Conservation (phyloP, 108 stramenopile genomes). For the Hondaea fermentalgiana region DNA sequence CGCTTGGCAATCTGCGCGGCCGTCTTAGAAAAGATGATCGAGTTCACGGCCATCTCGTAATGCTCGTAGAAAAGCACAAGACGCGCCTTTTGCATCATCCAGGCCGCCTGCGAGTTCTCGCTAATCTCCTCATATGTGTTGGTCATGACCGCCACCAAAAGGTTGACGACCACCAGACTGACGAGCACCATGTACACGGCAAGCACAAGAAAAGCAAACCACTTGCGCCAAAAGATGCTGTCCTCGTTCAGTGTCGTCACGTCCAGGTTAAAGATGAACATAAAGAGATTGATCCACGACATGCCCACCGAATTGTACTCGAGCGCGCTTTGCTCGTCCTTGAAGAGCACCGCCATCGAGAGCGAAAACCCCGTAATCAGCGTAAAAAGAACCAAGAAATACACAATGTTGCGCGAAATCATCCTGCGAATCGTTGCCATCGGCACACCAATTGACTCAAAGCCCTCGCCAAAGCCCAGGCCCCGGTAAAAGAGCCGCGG, state of each 20-base stretch:
- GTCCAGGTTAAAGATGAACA: conserved; percentile 1
- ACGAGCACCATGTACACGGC: conserved; percentile 10
- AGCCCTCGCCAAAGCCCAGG: background rate
- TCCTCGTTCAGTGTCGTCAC: background rate
- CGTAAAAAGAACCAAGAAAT: background rate
- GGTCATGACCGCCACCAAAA: conserved; percentile 3
- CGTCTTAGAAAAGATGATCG: background rate
- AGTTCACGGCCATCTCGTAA: background rate
- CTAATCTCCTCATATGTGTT: background rate
- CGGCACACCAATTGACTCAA: background rate
- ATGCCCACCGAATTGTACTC: background rate
- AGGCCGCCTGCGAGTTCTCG: background rate
- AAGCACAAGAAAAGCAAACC: background rate
- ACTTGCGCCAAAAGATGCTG: background rate
- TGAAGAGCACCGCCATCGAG: background rate
- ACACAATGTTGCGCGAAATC: background rate
- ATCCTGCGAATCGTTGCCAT: background rate
- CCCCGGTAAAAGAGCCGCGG: background rate
- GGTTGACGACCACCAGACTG: background rate
- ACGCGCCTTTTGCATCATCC: background rate
- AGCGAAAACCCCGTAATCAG: background rate
- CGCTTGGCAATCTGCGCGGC: background rate
- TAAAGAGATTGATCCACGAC: background rate
- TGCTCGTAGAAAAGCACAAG: conserved; percentile 5
- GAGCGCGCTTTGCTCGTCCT: background rate